Conservation (phyloP, 2,329 filamentous ascomycete species). For the Exophiala dermatitidis region DNA sequence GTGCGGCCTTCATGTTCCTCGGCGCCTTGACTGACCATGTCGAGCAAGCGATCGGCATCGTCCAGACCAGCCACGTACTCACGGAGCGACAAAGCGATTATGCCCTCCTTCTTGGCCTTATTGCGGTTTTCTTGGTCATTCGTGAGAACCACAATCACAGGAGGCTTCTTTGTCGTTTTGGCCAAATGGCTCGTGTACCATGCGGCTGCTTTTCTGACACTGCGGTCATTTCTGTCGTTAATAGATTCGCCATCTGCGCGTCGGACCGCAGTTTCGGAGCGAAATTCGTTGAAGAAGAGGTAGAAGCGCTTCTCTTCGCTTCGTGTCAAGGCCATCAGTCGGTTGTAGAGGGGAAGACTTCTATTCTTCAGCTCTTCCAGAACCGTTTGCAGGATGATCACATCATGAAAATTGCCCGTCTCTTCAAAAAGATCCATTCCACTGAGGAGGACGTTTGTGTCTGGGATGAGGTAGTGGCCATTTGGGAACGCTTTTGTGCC, state of each 20-base stretch:
- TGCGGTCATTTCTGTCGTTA: slow-evolving; percentile 93
- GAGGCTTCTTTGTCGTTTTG: slow-evolving; percentile 51
- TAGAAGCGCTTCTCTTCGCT: slow-evolving; percentile 97
- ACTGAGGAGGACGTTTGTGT: slow-evolving; percentile 91
- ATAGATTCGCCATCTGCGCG: slow-evolving; percentile 74
- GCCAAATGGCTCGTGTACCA: slow-evolving; percentile 86
- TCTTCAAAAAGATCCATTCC: slow-evolving; percentile 98
- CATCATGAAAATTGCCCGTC: slow-evolving; percentile 84
- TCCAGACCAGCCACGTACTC: slow-evolving; percentile 81
- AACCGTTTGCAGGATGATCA: slow-evolving; percentile 93
- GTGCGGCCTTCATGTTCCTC: slow-evolving; percentile 59
- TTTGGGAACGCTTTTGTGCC: slow-evolving; percentile 73
- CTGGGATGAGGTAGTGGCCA: slow-evolving; percentile 90
- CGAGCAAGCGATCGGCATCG: slow-evolving; percentile 75
- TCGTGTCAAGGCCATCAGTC: slow-evolving; percentile 80
- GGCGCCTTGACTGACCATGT: slow-evolving; percentile 82
- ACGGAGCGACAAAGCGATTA: slow-evolving; percentile 60
- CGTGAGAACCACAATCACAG: slow-evolving; percentile 83
- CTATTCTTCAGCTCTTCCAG: slow-evolving; percentile 92
- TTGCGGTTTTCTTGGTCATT: slow-evolving; percentile 82
- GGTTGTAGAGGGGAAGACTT: slow-evolving; percentile 90
- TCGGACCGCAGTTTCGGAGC: slow-evolving; percentile 78
- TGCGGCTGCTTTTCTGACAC: slow-evolving; percentile 73
- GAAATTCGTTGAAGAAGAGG: slow-evolving; percentile 98
- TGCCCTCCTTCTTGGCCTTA: slow-evolving; percentile 68